These are phyloP conservation scores for Tulasnella sp. DNA, from an alignment of 768 basidiomycete genomes.

Conservation along the genomic window DNA sequence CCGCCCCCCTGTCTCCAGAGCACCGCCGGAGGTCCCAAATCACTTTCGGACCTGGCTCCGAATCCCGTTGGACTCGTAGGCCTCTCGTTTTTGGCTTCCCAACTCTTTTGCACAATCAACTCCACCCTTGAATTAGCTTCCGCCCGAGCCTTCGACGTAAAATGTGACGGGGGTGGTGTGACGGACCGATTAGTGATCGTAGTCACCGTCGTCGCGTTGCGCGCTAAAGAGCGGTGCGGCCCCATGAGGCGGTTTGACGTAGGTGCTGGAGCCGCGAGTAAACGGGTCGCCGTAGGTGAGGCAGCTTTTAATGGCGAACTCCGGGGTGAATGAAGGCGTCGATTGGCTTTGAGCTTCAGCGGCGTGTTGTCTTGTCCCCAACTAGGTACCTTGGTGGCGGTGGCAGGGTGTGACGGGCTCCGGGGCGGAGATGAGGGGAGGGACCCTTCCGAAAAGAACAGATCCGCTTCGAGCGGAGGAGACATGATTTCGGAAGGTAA, in stretches of 20 bases:
- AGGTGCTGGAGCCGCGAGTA: conserved; percentile 9
- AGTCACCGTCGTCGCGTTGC: conserved; percentile 17
- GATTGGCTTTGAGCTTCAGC: conserved; percentile 10
- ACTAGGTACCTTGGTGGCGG: conserved; percentile 10
- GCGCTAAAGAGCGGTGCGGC: conserved; percentile 2
- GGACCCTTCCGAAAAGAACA: conserved; percentile 8
- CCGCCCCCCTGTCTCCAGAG: conserved; percentile 4
- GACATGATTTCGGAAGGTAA: conserved; percentile 21
- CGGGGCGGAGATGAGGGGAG: neutral
- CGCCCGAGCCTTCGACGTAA: conserved; percentile 8
- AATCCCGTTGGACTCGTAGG: conserved; percentile 26
- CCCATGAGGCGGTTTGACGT: conserved; percentile 13
- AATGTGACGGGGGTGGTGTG: conserved; percentile 27
- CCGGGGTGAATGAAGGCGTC: neutral
- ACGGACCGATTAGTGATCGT: conserved; percentile 5
- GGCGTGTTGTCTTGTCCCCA: conserved; percentile 3
- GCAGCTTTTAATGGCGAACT: neutral
- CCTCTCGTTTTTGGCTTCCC: conserved; percentile 2
- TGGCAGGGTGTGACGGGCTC: conserved; percentile 2
- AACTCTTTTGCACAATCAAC: conserved; percentile 18
- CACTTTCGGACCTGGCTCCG: neutral
- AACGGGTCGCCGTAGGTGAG: conserved; percentile 11
- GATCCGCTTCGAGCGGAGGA: conserved; percentile 8
- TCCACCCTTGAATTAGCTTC: conserved; percentile 25
- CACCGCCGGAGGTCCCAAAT: neutral